These are phyloP conservation scores for Sungouiozyma ichnusensis DNA, from an alignment of 805 yeast species.

Conservation along the genomic window DNA sequence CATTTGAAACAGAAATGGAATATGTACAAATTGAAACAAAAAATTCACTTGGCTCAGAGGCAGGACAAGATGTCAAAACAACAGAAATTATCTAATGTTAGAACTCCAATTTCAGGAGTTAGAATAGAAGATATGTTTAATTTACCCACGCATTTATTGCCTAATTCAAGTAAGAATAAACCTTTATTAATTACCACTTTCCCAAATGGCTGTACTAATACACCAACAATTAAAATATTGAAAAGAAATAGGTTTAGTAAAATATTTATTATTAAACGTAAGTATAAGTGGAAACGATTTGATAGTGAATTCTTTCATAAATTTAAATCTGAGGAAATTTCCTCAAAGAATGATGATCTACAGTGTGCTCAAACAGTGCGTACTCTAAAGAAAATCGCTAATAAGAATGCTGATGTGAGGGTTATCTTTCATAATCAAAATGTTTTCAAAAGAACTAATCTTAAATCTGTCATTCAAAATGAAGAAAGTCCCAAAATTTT, in stretches of 20 bases:
- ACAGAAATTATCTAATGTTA: slow-evolving; percentile 3
- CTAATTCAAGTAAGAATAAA: slow-evolving; percentile 11
- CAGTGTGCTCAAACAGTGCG: slow-evolving; percentile 18
- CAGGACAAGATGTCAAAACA: background rate
- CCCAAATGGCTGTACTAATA: slow-evolving; percentile 18
- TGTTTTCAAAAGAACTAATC: slow-evolving; percentile 14
- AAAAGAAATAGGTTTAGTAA: slow-evolving; percentile 17
- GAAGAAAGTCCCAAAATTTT: slow-evolving; percentile 7
- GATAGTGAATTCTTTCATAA: slow-evolving; percentile 7
- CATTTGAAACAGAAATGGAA: slow-evolving; percentile 17
- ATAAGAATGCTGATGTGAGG: slow-evolving; percentile 22
- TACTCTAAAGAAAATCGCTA: slow-evolving; percentile 14
- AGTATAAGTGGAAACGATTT: slow-evolving; percentile 17
- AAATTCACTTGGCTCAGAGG: background rate
- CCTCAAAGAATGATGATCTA: background rate
- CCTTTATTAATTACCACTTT: slow-evolving; percentile 26
- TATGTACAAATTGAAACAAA: slow-evolving; percentile 13
- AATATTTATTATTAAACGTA: slow-evolving; percentile 17
- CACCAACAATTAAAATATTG: slow-evolving; percentile 19
- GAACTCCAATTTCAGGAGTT: slow-evolving; percentile 12
- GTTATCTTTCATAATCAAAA: slow-evolving; percentile 22
- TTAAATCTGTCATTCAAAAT: slow-evolving; percentile 1
- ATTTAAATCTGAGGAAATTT: background rate
- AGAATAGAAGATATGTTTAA: slow-evolving; percentile 20
- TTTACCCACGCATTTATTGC: slow-evolving; percentile 13